Evolutionary conservation across 768 basidiomycete genomes (phyloP), one percentile per base, ranked within the genome.

Genomic region (Ramaria rubella): DNA sequence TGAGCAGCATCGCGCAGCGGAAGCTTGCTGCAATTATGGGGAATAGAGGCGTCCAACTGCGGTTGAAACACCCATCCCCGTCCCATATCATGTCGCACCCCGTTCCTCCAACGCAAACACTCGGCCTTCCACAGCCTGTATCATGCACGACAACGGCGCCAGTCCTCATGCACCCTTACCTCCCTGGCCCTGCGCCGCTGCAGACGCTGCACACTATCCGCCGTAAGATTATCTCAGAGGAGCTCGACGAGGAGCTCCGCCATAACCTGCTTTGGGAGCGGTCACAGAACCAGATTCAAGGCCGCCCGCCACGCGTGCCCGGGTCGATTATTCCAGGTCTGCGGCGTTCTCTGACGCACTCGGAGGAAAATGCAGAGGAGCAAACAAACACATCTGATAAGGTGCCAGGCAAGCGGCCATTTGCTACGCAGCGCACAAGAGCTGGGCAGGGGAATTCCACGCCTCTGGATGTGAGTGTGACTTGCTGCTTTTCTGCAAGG

Each of bases 181-280:
- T 91, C 24, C 89, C 89, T 0, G 75, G 78, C 3, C 75, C 77
- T 0, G 72, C 74, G 4, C 73, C 80, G 17, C 88, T 89, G 2
- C 85, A 86, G 61, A 90, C 90, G 1, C 93, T 93, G 0, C 82
- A 87, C 33, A 91, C 93, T 42, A 93, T 90, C 2, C 79, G 93
- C 2, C 76, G 89, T 49, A 78, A 81, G 61, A 94, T 94, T 89
- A 75, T 94, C 45, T 77, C 83, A 55, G 86, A 84, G 4, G 93
- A 95, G 69, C 74, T 95, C 65, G 86, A 87, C 30, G 93, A 95
- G 70, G 87, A 85, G 58, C 71, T 95, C 60, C 76, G 93, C 21
- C 75, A 86, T 45, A 88, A 93, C 62, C 67, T 94, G 56, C 70
- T 94, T 5, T 91, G 90, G 90, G 88, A 73, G 57, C 66, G 73